These are phyloP conservation scores for Forsythia suspensa DNA, from an alignment of 257 asterid genomes.

Conservation along the genomic window DNA sequence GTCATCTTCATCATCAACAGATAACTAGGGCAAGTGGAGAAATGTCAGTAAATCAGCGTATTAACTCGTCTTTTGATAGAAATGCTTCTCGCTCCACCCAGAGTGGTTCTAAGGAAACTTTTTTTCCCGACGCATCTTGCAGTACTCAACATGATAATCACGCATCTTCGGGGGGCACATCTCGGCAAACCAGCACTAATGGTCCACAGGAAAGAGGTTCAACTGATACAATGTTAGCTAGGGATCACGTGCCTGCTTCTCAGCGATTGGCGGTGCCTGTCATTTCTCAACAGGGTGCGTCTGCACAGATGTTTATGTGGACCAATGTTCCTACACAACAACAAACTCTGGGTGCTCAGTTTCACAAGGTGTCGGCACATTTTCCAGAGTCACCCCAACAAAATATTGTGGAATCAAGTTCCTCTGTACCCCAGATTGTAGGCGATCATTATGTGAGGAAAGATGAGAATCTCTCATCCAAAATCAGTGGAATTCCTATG, in stretches of 20 bases:
- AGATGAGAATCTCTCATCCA: conserved; percentile 23
- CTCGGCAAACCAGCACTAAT: conserved; percentile 34
- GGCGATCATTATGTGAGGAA: conserved; percentile 31
- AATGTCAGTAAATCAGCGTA: conserved; percentile 36
- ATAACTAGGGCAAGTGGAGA: conserved; percentile 45
- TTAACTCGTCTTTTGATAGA: conserved; percentile 33
- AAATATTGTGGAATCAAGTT: conserved; percentile 53
- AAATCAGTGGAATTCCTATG: conserved; percentile 28
- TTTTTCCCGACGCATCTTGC: conserved; percentile 42
- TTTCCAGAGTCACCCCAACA: conserved; percentile 39
- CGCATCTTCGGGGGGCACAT: conserved; percentile 27
- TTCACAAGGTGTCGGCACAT: conserved; percentile 37
- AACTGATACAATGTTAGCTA: conserved; percentile 33
- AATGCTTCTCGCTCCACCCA: conserved; percentile 36
- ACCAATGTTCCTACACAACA: conserved; percentile 47
- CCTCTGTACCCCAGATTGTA: conserved; percentile 35
- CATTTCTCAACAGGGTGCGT: conserved; percentile 32
- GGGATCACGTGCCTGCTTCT: conserved; percentile 34
- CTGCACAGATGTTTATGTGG: conserved; percentile 37
- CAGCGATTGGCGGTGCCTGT: conserved; percentile 37
- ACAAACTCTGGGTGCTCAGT: conserved; percentile 37
- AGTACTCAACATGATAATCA: conserved; percentile 32
- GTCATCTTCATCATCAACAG: conserved; percentile 53
- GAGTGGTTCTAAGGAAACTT: conserved; percentile 44
- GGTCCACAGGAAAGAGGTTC: conserved; percentile 42